phyloP scores from a whole-genome alignment of 202 grass and related monocot genomes.

The Carex arenaria region DNA sequence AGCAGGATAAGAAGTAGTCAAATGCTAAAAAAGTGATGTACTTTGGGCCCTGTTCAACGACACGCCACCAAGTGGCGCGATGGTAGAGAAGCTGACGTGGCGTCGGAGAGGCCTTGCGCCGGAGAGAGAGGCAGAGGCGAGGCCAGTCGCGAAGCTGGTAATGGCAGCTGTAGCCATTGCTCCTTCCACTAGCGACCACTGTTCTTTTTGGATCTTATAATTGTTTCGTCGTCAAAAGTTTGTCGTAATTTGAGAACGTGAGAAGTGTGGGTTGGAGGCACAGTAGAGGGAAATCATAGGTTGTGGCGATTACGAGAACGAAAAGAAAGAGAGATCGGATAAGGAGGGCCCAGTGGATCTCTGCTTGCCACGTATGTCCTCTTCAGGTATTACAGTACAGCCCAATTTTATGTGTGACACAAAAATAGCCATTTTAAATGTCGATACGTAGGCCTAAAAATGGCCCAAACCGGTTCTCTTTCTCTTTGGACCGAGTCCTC shows the following conservation, averaged over 20 bases:
- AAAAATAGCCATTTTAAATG: too few species aligned
- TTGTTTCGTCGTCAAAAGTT: background rate
- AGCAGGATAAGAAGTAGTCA: background rate
- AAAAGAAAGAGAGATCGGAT: constrained; percentile 11
- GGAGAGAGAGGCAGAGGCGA: background rate
- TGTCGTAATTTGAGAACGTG: background rate
- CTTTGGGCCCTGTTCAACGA: background rate
- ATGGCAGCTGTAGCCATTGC: constrained; percentile 23
- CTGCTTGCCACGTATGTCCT: background rate
- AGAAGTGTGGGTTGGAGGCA: background rate
- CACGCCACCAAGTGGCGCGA: background rate
- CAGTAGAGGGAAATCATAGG: background rate
- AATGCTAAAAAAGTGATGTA: background rate
- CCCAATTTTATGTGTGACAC: background rate
- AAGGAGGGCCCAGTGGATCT: constrained; percentile 10
- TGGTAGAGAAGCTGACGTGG: background rate
- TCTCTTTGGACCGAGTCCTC: too few species aligned
- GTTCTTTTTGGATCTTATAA: background rate
- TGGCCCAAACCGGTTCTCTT: too few species aligned
- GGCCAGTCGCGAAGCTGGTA: constrained; percentile 5
- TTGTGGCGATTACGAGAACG: constrained; percentile 5
- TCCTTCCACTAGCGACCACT: background rate
- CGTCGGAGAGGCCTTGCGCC: background rate
- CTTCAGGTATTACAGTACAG: background rate
- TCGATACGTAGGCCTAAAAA: too few species aligned